Percentiles rank a stretch among this genome's conserved stretches.
phyloP scores from a whole-genome alignment of 257 asterid species.

The Nicotiana benthamiana region DNA sequence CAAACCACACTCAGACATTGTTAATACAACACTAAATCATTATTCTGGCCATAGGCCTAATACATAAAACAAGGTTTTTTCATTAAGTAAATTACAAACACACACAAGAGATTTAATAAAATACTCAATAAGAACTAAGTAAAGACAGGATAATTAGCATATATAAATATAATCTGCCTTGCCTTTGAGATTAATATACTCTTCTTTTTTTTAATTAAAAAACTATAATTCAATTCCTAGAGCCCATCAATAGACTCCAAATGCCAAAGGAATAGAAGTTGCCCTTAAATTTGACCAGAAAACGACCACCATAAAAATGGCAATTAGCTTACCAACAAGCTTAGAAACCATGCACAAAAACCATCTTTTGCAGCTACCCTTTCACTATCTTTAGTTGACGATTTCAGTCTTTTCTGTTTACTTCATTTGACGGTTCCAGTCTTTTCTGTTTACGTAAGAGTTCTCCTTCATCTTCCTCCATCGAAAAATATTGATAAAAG shows the following conservation, averaged over 20 bases:
- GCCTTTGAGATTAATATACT: not conserved
- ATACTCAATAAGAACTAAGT: not conserved
- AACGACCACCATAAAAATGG: conserved; percentile 16
- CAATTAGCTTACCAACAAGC: not conserved
- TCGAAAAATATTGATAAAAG: not conserved
- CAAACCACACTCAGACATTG: not conserved
- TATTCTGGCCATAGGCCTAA: not conserved
- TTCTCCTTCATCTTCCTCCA: not conserved
- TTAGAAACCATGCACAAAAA: not conserved
- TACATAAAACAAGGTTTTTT: not conserved
- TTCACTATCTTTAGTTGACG: not conserved
- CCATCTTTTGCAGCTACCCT: not conserved
- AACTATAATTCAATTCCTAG: not conserved
- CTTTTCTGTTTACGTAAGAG: not conserved
- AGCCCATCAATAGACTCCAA: conserved; percentile 13
- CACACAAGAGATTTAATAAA: not conserved
- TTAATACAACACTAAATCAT: not conserved
- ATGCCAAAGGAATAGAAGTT: conserved; percentile 86
- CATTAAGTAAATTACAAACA: not conserved
- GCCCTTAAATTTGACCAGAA: conserved; percentile 40
- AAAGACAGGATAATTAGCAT: not conserved
- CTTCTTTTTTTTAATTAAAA: not conserved
- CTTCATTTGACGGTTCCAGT: not conserved
- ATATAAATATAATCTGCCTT: conserved; percentile 14
- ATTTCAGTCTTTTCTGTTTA: not conserved